Evolutionary conservation across 2,329 filamentous ascomycete species (phyloP), one percentile per base, ranked within the genome.

Genomic region (Neopestalotiopsis rosae): DNA sequence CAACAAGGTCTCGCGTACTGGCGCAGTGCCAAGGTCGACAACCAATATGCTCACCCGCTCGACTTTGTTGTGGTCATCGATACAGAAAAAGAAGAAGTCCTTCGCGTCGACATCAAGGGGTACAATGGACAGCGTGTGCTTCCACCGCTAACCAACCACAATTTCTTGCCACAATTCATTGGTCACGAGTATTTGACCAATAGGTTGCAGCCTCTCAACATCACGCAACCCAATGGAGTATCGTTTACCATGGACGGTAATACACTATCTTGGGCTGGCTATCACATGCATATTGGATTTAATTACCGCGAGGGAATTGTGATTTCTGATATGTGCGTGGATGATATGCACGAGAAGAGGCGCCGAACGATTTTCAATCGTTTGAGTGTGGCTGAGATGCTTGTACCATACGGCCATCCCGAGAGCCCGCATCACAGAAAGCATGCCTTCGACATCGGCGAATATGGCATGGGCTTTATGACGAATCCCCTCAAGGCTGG

Each of bases 1-100:
- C 93, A 95, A 80, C 93, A 95, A 82, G 93, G 92, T 12, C 83
- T 95, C 32, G 93, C 94, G 87, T 95, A 95, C 82, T 95, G 94
- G 77, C 89, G 93, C 52, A 91, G 90, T 45, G 88, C 92, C 69
- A 76, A 89, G 13, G 90, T 92, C 72, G 92, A 95, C 79, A 89
- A 86, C 73, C 91, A 94, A 78, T 94, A 93, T 76, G 89, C 88
- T 1, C 93, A 82, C 68, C 85, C 85, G 2, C 75, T 87, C 20
- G 81, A 81, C 38, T 78, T 83, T 58, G 80, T 80, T 42, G 79
- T 80, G n/a, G 76, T 87, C 6, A 81, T 86, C 79, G 84, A 87
- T 71, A 81, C 82, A 0, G 77, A 81, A 52, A 85, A 79, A 24
- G 75, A 81, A 68, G 79, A 85, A 69, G 82, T 87, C 28, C 75